Conservation (phyloP, 2,329 filamentous ascomycete genomes). For the Pyrenophora tritici-repentis region DNA sequence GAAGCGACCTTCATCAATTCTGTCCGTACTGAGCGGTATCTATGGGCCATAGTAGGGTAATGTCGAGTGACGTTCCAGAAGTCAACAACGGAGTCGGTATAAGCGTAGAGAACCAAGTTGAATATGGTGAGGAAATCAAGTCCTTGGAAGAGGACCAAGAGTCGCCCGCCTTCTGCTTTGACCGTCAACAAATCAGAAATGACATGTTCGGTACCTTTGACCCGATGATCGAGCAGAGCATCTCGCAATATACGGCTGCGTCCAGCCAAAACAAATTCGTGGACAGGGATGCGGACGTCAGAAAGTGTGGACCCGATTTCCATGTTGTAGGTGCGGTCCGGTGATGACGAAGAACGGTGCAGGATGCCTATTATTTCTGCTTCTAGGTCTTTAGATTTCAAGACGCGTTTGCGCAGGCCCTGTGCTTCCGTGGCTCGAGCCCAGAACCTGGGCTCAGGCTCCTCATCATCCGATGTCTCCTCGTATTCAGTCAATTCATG, state of each 20-base stretch:
- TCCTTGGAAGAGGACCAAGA: constrained; percentile 68
- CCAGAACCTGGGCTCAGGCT: constrained; percentile 56
- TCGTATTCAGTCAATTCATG: constrained; percentile 58
- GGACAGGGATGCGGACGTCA: constrained; percentile 75
- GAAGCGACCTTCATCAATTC: constrained; percentile 89
- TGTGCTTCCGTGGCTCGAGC: constrained; percentile 55
- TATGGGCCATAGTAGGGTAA: constrained; percentile 66
- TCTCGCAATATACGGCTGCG: constrained; percentile 68
- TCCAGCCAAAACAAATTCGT: constrained; percentile 78
- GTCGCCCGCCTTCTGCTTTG: constrained; percentile 56
- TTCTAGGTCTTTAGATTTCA: constrained; percentile 70
- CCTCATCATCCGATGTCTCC: constrained; percentile 51
- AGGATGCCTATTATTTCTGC: constrained; percentile 61
- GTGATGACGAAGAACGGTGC: constrained; percentile 36
- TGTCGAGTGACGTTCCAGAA: constrained; percentile 82
- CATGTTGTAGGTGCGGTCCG: constrained; percentile 52
- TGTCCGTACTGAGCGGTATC: constrained; percentile 77
- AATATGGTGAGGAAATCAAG: constrained; percentile 79
- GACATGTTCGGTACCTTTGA: constrained; percentile 58
- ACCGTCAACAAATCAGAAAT: constrained; percentile 67
- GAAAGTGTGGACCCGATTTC: constrained; percentile 62
- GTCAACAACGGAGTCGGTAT: constrained; percentile 78
- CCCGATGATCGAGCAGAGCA: constrained; percentile 65
- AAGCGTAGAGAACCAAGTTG: constrained; percentile 79
- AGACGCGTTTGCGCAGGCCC: constrained; percentile 59